Conservation (phyloP, 306 rosid genomes). For the Abrus pulchellus region DNA sequence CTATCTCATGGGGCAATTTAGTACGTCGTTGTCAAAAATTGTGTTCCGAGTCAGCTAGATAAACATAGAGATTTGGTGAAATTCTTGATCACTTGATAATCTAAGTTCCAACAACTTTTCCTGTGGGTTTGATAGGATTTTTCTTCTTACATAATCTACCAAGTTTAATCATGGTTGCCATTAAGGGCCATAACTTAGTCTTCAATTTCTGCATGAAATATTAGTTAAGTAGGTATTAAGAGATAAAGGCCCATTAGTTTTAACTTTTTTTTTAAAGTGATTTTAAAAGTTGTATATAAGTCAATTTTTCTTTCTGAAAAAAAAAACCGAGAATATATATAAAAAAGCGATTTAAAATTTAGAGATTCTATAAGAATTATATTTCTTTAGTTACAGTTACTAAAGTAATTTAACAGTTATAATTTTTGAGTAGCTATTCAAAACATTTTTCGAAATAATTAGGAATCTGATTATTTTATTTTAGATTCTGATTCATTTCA, state of each 20-base stretch:
- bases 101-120: constrained; percentile 45
- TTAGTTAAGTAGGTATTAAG: constrained; percentile 17
- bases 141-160: constrained; percentile 33
- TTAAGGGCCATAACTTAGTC: constrained; percentile 27
- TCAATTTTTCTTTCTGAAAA: too few species aligned
- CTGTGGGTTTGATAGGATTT: constrained; percentile 35
- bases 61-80: constrained; percentile 56
- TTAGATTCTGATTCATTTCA: too few species aligned
- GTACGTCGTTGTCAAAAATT: constrained; percentile 45
- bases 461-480: too few species aligned
- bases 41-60: constrained; percentile 49
- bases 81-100: constrained; percentile 45
- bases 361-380: too few species aligned
- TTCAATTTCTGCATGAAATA: constrained; percentile 13
- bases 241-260: neutral
- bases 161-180: constrained; percentile 45
- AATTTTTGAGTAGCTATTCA: too few species aligned
- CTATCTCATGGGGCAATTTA: constrained; percentile 25
- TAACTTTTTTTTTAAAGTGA: too few species aligned
- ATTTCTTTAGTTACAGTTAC: too few species aligned
- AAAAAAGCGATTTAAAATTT: too few species aligned
- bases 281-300: too few species aligned
- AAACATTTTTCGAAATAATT: too few species aligned
- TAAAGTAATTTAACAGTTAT: too few species aligned
- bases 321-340: too few species aligned